These are phyloP conservation scores for Chlorella variabilis DNA, from an alignment of 163 green algal genomes.

Conservation along the genomic window DNA sequence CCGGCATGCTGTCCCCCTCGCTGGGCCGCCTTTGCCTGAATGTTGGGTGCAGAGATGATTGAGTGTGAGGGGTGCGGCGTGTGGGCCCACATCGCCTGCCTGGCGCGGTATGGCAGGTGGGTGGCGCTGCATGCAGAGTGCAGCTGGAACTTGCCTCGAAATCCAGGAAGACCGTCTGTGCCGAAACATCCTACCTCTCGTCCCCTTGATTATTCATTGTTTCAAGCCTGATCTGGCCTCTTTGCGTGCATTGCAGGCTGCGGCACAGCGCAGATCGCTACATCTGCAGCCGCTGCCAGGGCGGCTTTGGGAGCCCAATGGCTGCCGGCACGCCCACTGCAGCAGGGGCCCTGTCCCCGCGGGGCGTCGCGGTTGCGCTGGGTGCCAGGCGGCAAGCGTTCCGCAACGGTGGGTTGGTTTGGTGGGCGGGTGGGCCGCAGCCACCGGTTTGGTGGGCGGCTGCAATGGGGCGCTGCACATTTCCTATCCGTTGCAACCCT, in stretches of 20 bases:
- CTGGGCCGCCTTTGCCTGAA: neutral
- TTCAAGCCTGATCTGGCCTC: neutral
- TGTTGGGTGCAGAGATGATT: slow-evolving; percentile 23
- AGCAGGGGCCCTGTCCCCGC: slow-evolving; percentile 15
- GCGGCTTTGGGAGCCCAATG: slow-evolving; percentile 27
- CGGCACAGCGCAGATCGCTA: neutral
- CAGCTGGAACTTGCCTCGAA: too few relatives aligned
- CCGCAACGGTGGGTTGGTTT: neutral
- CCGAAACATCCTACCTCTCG: too few relatives aligned
- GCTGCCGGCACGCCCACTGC: slow-evolving; percentile 12
- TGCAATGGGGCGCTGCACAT: too few relatives aligned
- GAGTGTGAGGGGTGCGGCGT: slow-evolving; percentile 27
- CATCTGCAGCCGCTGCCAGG: slow-evolving; percentile 24
- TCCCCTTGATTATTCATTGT: too few relatives aligned
- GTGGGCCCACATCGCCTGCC: slow-evolving; percentile 27
- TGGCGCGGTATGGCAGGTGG: slow-evolving; percentile 28
- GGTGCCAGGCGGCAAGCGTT: slow-evolving; percentile 21
- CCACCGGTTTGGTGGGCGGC: neutral
- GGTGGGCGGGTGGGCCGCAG: neutral
- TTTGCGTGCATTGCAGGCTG: slow-evolving; percentile 18
- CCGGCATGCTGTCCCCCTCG: neutral
- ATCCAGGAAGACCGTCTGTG: too few relatives aligned
- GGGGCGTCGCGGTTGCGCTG: slow-evolving; percentile 10
- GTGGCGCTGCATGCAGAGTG: neutral
- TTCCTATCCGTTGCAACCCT: too few relatives aligned